These are phyloP conservation scores for Citrullus colocynthis DNA, from an alignment of 306 rosid species.

Conservation along the genomic window DNA sequence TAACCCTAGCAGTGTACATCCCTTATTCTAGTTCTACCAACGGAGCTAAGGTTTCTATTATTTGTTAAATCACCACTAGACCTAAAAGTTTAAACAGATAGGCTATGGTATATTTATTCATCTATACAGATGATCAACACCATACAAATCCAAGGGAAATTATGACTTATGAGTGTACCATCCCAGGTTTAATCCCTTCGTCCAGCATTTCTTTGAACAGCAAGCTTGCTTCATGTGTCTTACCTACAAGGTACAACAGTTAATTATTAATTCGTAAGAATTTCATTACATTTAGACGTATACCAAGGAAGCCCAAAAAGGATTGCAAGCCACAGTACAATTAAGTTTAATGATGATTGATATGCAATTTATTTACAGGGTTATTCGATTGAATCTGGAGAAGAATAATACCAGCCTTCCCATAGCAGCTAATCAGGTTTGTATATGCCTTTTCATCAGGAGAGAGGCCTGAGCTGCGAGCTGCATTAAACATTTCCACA, in stretches of 20 bases:
- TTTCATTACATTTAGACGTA: not conserved
- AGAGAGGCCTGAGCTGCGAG: constrained; percentile 30
- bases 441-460: constrained; percentile 64
- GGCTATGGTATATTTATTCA: not conserved
- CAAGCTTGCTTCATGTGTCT: constrained; percentile 51
- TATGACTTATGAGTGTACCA: constrained; percentile 30
- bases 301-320: not conserved
- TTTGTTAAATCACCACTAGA: not conserved
- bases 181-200: constrained; percentile 67
- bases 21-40: not conserved
- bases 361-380: not conserved
- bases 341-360: not conserved
- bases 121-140: not conserved
- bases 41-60: not conserved
- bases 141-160: not conserved
- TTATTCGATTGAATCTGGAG: not conserved
- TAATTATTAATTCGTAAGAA: not conserved
- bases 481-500: constrained; percentile 58
- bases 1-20: no score
- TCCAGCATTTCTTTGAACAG: constrained; percentile 67
- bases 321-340: not conserved
- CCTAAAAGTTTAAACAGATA: not conserved
- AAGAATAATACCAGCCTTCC: constrained; percentile 64
- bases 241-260: constrained; percentile 33
- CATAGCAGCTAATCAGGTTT: constrained; percentile 78